phyloP scores from a whole-genome alignment of 2,329 filamentous ascomycete species.

The Fusarium hostae region DNA sequence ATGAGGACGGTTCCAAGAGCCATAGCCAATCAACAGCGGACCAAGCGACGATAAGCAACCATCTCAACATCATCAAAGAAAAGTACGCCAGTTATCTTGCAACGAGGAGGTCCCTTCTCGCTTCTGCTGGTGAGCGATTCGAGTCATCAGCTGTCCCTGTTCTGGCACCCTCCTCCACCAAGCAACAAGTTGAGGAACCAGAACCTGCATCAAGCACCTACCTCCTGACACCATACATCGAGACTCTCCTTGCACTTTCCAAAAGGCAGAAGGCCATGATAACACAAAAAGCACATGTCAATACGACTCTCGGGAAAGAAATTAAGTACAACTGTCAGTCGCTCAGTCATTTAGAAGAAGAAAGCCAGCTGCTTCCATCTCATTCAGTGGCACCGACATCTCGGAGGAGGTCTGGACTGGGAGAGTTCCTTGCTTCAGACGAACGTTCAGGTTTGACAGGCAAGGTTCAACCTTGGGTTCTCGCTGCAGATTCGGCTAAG shows the following conservation, averaged over 20 bases:
- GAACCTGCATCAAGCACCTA: conserved; percentile 48
- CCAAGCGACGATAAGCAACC: conserved; percentile 49
- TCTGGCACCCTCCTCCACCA: conserved; percentile 18
- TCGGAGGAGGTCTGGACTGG: conserved; percentile 55
- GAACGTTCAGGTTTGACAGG: conserved; percentile 54
- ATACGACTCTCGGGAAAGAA: conserved; percentile 60
- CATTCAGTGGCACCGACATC: conserved; percentile 57
- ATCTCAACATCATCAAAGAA: conserved; percentile 60
- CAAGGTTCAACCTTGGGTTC: conserved; percentile 67
- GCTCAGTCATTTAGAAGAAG: conserved; percentile 66
- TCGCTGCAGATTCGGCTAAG: conserved; percentile 69
- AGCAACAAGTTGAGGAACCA: conserved; percentile 21
- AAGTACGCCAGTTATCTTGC: conserved; percentile 66
- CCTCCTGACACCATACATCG: conserved; percentile 67
- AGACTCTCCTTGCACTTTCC: conserved; percentile 62
- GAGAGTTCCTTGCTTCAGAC: conserved; percentile 54
- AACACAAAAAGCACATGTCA: conserved; percentile 68
- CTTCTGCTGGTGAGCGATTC: conserved; percentile 50
- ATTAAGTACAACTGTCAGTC: conserved; percentile 61
- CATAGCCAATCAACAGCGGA: conserved; percentile 35
- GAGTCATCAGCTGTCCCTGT: conserved; percentile 44
- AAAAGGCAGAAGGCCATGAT: conserved; percentile 67
- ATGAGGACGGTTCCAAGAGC: conserved; percentile 40
- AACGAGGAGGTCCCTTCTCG: conserved; percentile 60
- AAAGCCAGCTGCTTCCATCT: conserved; percentile 69